Conservation (phyloP, 257 asterid species). For the Buddleja alternifolia region DNA sequence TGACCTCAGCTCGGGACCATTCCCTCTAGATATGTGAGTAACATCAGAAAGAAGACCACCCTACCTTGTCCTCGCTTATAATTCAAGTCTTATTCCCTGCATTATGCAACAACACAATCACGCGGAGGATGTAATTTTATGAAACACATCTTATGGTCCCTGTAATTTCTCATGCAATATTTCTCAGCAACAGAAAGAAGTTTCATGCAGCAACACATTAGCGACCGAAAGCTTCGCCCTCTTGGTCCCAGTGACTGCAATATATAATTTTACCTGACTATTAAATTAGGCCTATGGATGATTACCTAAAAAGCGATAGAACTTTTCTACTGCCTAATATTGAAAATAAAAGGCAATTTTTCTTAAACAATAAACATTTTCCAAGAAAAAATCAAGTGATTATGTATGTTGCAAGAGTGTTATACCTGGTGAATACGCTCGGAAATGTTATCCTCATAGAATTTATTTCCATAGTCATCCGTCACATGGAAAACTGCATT, state of each 20-base stretch:
- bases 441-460: slow-evolving; percentile 56
- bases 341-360: too few relatives aligned
- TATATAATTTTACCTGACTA: too few relatives aligned
- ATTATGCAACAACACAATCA: not conserved
- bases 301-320: too few relatives aligned
- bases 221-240: slow-evolving; percentile 50
- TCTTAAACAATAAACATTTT: too few relatives aligned
- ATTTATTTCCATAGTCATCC: slow-evolving; percentile 75
- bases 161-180: too few relatives aligned
- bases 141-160: too few relatives aligned
- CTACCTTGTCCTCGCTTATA: slow-evolving; percentile 62
- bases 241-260: slow-evolving; percentile 64
- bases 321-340: too few relatives aligned
- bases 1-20: slow-evolving; percentile 73
- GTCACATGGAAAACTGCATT: slow-evolving; percentile 87
- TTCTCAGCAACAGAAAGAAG: slow-evolving; percentile 53
- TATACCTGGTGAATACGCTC: slow-evolving; percentile 78
- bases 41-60: slow-evolving; percentile 66
- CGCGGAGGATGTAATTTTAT: too few relatives aligned
- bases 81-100: slow-evolving; percentile 64
- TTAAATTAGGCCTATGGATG: too few relatives aligned
- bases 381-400: too few relatives aligned
- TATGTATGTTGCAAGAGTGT: too few relatives aligned
- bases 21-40: slow-evolving; percentile 68
- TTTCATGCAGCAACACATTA: slow-evolving; percentile 70